Conservation (phyloP, 176 grass and related monocot species). For the Leersia perrieri region DNA sequence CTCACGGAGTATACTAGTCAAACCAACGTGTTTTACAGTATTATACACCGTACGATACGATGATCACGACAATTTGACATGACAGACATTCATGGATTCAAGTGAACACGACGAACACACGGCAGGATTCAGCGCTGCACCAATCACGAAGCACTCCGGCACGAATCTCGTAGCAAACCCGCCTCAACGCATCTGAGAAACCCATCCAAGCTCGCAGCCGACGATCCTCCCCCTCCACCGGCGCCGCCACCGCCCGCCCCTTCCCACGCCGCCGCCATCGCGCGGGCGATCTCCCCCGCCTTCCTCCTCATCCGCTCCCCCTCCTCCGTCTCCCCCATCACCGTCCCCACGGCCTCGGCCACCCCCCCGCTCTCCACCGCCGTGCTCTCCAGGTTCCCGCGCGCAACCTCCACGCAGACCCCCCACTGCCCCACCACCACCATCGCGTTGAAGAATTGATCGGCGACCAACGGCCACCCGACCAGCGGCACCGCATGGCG, state of each 20-base stretch:
- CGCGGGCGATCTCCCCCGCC: not conserved
- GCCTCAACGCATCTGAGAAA: constrained; percentile 29
- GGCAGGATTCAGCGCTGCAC: not conserved
- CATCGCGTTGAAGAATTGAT: constrained; percentile 66
- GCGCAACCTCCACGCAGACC: constrained; percentile 55
- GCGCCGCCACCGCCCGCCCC: constrained; percentile 26
- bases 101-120: too few relatives aligned
- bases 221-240: constrained; percentile 41
- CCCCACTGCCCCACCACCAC: constrained; percentile 49
- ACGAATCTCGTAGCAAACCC: not conserved
- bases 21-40: too few relatives aligned
- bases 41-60: too few relatives aligned
- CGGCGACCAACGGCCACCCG: constrained; percentile 50
- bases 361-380: not conserved
- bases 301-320: constrained; percentile 37
- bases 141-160: not conserved
- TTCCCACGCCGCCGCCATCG: constrained; percentile 47
- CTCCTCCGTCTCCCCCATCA: constrained; percentile 34
- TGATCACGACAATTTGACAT: too few relatives aligned
- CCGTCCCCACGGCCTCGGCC: constrained; percentile 27
- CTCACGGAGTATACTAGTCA: too few relatives aligned
- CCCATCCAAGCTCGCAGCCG: constrained; percentile 30
- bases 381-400: constrained; percentile 52
- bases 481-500: constrained; percentile 43
- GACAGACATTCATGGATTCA: too few relatives aligned